These are phyloP conservation scores for Backusella australiensis DNA, from an alignment of 192 early-diverging fungal species.

Conservation along the genomic window DNA sequence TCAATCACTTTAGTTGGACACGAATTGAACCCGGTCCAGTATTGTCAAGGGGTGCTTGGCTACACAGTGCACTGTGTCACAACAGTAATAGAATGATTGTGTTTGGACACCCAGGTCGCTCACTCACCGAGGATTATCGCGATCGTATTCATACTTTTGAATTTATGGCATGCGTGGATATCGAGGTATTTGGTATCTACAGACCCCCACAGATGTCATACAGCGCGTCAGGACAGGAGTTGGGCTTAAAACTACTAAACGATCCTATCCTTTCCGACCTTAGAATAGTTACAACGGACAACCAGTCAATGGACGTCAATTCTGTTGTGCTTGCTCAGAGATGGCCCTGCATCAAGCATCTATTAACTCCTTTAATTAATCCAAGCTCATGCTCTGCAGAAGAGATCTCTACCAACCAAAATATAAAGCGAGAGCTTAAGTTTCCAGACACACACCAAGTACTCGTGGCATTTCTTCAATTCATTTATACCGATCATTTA, in stretches of 20 bases:
- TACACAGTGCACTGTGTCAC: conserved; percentile 63
- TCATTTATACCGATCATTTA: conserved; percentile 64
- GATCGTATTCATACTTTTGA: conserved; percentile 73
- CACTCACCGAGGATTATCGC: conserved; percentile 72
- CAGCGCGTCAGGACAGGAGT: conserved; percentile 51
- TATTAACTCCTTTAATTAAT: not conserved
- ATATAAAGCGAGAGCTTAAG: conserved; percentile 14
- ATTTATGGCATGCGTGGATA: conserved; percentile 63
- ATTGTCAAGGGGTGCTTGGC: conserved; percentile 73
- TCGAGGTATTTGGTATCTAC: conserved; percentile 71
- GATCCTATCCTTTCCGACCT: conserved; percentile 52
- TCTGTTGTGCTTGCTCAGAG: conserved; percentile 46
- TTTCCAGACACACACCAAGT: conserved; percentile 50
- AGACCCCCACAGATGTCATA: conserved; percentile 48
- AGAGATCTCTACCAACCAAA: conserved; percentile 8
- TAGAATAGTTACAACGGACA: conserved; percentile 50
- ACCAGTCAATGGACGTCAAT: conserved; percentile 47
- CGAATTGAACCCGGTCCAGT: conserved; percentile 63
- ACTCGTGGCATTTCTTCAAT: conserved; percentile 65
- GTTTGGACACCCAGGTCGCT: conserved; percentile 68
- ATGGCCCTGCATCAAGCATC: conserved; percentile 38
- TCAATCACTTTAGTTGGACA: conserved; percentile 58
- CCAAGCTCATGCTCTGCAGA: not conserved
- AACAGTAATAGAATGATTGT: conserved; percentile 62
- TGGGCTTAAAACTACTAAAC: conserved; percentile 51